phyloP scores from a whole-genome alignment of 2,329 filamentous ascomycete genomes.

The Trichoderma koningii region DNA sequence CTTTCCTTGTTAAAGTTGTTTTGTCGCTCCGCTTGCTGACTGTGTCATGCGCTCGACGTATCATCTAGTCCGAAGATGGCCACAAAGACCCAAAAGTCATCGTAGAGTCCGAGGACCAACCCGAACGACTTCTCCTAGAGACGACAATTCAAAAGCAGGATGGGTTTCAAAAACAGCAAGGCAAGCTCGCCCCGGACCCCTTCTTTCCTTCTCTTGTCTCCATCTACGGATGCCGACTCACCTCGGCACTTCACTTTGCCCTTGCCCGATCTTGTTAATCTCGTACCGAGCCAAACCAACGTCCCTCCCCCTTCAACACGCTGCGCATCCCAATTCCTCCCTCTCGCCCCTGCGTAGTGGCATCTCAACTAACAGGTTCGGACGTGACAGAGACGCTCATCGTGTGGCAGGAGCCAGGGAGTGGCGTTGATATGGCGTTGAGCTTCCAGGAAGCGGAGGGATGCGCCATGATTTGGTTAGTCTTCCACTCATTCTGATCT shows the following conservation, averaged over 20 bases:
- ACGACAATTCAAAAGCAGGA: conserved; percentile 91
- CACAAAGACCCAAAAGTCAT: conserved; percentile 84
- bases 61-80: conserved; percentile 54
- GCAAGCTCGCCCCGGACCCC: conserved; percentile 47
- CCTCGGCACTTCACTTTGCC: neutral
- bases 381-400: conserved; percentile 80
- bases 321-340: neutral
- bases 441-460: conserved; percentile 98
- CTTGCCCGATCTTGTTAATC: neutral
- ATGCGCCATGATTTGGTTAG: conserved; percentile 86
- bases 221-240: neutral
- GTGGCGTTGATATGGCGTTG: conserved; percentile 91
- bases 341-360: conserved; percentile 14
- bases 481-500: conserved; percentile 20
- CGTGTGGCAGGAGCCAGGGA: conserved; percentile 88
- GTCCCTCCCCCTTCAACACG: no score
- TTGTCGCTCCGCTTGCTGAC: conserved; percentile 12
- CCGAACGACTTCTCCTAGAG: conserved; percentile 79
- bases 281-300: no score
- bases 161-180: conserved; percentile 98
- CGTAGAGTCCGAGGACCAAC: conserved; percentile 92
- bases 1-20: neutral
- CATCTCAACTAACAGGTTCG: conserved; percentile 22
- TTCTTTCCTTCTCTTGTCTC: neutral
- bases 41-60: neutral